These are phyloP conservation scores for Acacia concinna DNA, from an alignment of 331 rosid genomes.

Conservation along the genomic window DNA sequence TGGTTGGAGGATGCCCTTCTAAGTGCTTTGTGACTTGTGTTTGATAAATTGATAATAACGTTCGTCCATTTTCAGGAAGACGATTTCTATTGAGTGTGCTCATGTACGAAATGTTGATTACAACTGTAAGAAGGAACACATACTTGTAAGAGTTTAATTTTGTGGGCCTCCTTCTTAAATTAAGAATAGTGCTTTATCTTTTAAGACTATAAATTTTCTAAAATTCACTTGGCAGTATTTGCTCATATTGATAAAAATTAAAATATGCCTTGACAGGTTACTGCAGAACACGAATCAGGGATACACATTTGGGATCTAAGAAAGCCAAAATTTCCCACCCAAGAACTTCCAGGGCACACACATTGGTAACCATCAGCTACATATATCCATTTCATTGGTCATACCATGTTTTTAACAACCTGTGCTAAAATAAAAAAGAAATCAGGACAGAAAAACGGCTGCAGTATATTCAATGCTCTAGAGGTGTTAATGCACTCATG, in stretches of 20 bases:
- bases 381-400: conserved; percentile 17
- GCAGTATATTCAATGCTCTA: conserved; percentile 15
- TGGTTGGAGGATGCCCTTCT: not conserved
- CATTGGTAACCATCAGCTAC: conserved; percentile 67
- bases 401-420: not conserved
- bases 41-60: conserved; percentile 30
- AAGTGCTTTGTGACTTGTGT: conserved; percentile 8
- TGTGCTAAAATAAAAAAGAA: not conserved
- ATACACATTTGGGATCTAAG: conserved; percentile 93
- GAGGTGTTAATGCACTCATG: conserved; percentile 4
- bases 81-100: conserved; percentile 73
- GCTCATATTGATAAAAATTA: conserved; percentile 18
- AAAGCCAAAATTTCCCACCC: conserved; percentile 70
- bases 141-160: conserved; percentile 68
- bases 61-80: conserved; percentile 70
- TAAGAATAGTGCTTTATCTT: not conserved
- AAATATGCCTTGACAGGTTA: conserved; percentile 59
- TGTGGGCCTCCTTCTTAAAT: conserved; percentile 20
- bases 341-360: conserved; percentile 91
- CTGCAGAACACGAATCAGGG: conserved; percentile 89
- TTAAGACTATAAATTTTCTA: conserved; percentile 8
- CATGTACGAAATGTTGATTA: conserved; percentile 81
- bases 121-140: conserved; percentile 63
- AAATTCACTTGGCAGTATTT: conserved; percentile 7
- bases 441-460: conserved; percentile 3